Evolutionary conservation across 2,329 filamentous ascomycete genomes (phyloP), one percentile per base, ranked within the genome.

Genomic region (Colletotrichum kahawae): DNA sequence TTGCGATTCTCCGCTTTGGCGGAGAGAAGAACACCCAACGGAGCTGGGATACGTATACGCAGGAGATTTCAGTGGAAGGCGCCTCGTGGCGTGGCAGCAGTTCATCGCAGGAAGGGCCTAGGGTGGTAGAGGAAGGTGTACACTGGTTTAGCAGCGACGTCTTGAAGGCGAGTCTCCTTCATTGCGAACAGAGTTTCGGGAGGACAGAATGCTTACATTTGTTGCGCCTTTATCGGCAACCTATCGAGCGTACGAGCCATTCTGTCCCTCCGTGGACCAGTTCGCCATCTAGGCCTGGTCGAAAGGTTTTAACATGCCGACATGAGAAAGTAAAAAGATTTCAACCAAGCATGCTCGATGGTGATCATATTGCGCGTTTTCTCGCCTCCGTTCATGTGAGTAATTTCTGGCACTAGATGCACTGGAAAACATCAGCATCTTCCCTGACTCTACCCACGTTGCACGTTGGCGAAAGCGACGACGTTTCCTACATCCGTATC

Each of bases 1-100:
- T 21, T 72, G 72, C 72, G 56, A 67, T 66, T 71, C 48, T 66
- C 66, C 48, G 29, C 60, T 68, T 74, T 64, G 24, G 29, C 16
- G 36, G 36, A 43, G 54, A 38, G 31, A 27, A 12, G 60, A 62
- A 12, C 7, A 13, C n/a, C 5, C 7, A 21, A 62, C n/a, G 31
- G 64, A 12, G 36, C 13, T 31, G 38, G 21, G 24, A 59, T 21
- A 73, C 43, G 64, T 34, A 70, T 51, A 70, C 70, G 66, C 66
- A 3, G 62, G 66, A 36, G 18, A 9, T 21, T 31, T 29, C 7
- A 18, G 14, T 48, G 43, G 43, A 48, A 48, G n/a, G 43, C 13
- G 9, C 10, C 9, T 12, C 9, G 31, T 21, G 43, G 10, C 21
- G 43, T 12, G 43, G 43, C 43, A 51, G 12, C 5, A 51, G 43